Evolutionary conservation across 2,329 filamentous ascomycete genomes (phyloP).

Genomic region (Cercospora beticola): DNA sequence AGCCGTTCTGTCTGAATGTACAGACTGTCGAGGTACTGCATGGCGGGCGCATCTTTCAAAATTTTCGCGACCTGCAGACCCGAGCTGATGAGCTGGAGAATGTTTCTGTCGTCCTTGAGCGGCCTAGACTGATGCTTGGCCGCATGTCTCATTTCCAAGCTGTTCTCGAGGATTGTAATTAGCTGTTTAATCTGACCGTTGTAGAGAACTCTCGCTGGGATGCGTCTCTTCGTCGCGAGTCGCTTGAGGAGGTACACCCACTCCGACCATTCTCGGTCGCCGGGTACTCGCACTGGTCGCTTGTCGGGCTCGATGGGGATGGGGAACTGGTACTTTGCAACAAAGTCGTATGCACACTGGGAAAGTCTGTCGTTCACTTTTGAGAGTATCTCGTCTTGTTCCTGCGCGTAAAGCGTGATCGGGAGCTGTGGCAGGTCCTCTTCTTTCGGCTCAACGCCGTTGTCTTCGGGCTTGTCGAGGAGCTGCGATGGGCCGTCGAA

Average conservation of each 20-base stretch:
- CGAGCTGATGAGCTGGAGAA: conserved; percentile 81
- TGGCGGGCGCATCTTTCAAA: conserved; percentile 76
- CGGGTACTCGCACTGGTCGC: conserved; percentile 70
- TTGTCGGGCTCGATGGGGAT: conserved; percentile 82
- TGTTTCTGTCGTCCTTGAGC: conserved; percentile 84
- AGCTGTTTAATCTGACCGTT: conserved; percentile 88
- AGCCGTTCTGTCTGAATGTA: conserved; percentile 79
- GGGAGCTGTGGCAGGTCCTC: conserved; percentile 78
- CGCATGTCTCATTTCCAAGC: conserved; percentile 81
- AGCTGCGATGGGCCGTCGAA: conserved; percentile 87
- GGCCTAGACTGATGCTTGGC: conserved; percentile 80
- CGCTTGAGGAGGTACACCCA: conserved; percentile 87
- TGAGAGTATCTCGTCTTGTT: conserved; percentile 77
- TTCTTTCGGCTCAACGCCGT: conserved; percentile 73
- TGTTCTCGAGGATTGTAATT: conserved; percentile 84
- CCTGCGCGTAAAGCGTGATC: conserved; percentile 76
- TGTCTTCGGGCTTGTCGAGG: conserved; percentile 68
- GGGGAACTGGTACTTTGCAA: conserved; percentile 87
- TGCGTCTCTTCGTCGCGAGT: conserved; percentile 80
- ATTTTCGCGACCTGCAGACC: conserved; percentile 87
- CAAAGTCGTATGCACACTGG: conserved; percentile 84
- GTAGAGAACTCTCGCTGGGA: conserved; percentile 79
- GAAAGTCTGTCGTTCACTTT: conserved; percentile 82
- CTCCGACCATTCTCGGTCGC: conserved; percentile 85
- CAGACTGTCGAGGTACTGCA: conserved; percentile 77